Percentiles rank a stretch among this genome's conserved stretches.
Evolutionary conservation across 1,284 basidiomycete species (phyloP).

Genomic region (Prillingera fragicola): DNA sequence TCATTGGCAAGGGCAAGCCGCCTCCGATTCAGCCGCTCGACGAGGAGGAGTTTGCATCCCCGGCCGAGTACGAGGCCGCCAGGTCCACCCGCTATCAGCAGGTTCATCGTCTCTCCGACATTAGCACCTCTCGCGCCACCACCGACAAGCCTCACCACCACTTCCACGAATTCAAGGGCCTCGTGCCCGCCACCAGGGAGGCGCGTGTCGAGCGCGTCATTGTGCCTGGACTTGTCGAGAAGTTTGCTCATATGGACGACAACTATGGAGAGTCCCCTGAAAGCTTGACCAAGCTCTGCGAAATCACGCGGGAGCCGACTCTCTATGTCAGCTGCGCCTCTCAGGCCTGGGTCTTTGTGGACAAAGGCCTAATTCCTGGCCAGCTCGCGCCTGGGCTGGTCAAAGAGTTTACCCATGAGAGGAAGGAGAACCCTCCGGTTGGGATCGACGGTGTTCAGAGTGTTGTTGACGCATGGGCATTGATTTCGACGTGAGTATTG

Average conservation of each 20-base stretch:
- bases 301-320: constrained; percentile 1
- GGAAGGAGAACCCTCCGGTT: constrained; percentile 28
- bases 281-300: neutral
- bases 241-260: constrained; percentile 30
- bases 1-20: constrained; percentile 10
- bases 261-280: constrained; percentile 1
- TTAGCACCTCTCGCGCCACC: constrained; percentile 11
- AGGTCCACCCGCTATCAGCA: neutral
- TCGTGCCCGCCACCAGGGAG: constrained; percentile 13
- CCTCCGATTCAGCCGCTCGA: constrained; percentile 15
- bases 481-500: constrained; percentile 31
- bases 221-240: constrained; percentile 23
- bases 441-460: constrained; percentile 19
- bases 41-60: constrained; percentile 8
- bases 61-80: neutral
- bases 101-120: constrained; percentile 9
- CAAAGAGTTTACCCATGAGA: constrained; percentile 30
- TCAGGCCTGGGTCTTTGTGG: constrained; percentile 30
- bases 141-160: constrained; percentile 17
- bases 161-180: constrained; percentile 25
- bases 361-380: constrained; percentile 29
- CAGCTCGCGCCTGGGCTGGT: constrained; percentile 31
- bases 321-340: constrained; percentile 33
- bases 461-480: constrained; percentile 30
- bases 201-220: constrained; percentile 24